phyloP scores from a whole-genome alignment of 331 rosid genomes.

The Prunus yedoensis region DNA sequence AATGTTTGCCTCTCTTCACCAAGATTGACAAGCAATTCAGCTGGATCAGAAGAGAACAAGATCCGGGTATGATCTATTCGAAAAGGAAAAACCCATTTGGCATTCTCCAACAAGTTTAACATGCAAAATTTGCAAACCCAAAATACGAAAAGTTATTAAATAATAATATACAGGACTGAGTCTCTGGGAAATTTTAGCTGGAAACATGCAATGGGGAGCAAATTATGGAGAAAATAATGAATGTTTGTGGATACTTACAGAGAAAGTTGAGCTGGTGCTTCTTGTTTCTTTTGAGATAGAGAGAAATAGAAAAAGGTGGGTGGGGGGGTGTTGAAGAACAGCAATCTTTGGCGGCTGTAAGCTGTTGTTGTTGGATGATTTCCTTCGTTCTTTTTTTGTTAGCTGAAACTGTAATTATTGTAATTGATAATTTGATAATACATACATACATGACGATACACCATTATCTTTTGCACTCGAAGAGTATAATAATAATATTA shows the following conservation, averaged over 20 bases:
- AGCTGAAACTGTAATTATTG: conserved; percentile 3
- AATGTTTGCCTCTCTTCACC: conserved; percentile 36
- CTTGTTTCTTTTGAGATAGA: conserved; percentile 27
- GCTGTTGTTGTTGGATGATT: conserved; percentile 31
- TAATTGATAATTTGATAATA: neutral
- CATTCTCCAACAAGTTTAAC: conserved; percentile 34
- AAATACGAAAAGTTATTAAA: conserved; percentile 1
- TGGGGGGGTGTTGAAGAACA: conserved; percentile 38
- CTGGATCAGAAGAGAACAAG: conserved; percentile 60
- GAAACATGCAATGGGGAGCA: conserved; percentile 17
- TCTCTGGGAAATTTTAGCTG: neutral
- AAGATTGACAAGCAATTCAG: conserved; percentile 29
- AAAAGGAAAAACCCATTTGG: conserved; percentile 31
- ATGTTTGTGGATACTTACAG: conserved; percentile 33
- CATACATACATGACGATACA: too few relatives aligned
- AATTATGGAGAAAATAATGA: conserved; percentile 28
- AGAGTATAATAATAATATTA: too few relatives aligned
- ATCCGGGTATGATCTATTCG: conserved; percentile 72
- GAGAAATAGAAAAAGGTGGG: conserved; percentile 11
- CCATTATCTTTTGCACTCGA: too few relatives aligned
- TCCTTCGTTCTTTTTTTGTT: conserved; percentile 15
- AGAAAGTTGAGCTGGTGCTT: conserved; percentile 24
- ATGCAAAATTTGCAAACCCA: conserved; percentile 32
- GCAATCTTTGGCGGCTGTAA: conserved; percentile 44
- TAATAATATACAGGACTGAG: neutral